These are phyloP conservation scores for Aureobasidium sp. DNA, from an alignment of 2,329 filamentous ascomycete genomes.

Conservation along the genomic window DNA sequence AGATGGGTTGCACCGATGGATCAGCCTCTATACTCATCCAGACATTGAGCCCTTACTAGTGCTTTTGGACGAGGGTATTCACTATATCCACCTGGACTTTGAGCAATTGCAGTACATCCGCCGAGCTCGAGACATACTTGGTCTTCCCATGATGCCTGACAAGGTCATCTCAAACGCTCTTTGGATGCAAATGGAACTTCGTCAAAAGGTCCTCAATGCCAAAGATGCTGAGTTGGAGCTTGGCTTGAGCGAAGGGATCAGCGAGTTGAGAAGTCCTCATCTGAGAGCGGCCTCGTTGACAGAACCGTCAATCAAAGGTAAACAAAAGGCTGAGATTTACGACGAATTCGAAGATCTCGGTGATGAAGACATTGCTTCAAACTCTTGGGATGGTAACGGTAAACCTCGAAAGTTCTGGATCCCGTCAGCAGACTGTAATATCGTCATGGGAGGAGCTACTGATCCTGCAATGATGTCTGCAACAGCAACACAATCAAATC, in stretches of 20 bases:
- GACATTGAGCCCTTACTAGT: conserved; percentile 51
- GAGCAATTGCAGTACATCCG: conserved; percentile 52
- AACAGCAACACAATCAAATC: conserved; percentile 34
- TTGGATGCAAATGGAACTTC: conserved; percentile 52
- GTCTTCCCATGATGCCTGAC: conserved; percentile 49
- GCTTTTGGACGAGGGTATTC: conserved; percentile 52
- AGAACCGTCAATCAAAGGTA: conserved; percentile 35
- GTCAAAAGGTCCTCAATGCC: conserved; percentile 49
- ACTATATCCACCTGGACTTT: conserved; percentile 54
- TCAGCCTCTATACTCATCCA: conserved; percentile 46
- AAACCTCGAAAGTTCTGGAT: conserved; percentile 53
- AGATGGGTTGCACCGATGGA: conserved; percentile 42
- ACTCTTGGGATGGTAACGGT: conserved; percentile 48
- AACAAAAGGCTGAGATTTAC: conserved; percentile 30
- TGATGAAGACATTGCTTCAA: conserved; percentile 36
- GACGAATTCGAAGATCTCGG: conserved; percentile 25
- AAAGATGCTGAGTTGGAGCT: conserved; percentile 47
- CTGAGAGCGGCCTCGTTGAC: not conserved
- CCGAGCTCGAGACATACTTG: conserved; percentile 45
- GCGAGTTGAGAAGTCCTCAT: not conserved
- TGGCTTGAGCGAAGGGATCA: conserved; percentile 41
- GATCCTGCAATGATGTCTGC: conserved; percentile 46
- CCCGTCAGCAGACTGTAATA: conserved; percentile 48
- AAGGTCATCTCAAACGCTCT: conserved; percentile 49
- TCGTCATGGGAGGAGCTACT: conserved; percentile 48